phyloP scores from a whole-genome alignment of 768 basidiomycete species.

The Suillus americanus region DNA sequence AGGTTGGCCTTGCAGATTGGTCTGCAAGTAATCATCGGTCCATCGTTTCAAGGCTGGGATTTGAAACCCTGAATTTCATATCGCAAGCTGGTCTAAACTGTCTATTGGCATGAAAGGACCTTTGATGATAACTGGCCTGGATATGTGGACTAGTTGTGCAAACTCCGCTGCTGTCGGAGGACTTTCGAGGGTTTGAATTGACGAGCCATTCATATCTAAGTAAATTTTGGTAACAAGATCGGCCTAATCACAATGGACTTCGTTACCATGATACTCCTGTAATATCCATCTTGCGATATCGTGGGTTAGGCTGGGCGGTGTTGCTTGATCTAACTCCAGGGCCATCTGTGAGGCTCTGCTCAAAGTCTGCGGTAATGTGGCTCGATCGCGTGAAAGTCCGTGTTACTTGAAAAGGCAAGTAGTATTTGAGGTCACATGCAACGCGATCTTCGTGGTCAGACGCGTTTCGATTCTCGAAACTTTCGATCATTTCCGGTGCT shows the following conservation, averaged over 20 bases:
- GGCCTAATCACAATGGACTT: not conserved
- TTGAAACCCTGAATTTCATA: slow-evolving; percentile 41
- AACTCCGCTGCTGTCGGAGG: slow-evolving; percentile 73
- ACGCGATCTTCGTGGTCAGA: not conserved
- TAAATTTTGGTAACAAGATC: not conserved
- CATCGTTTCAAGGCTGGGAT: slow-evolving; percentile 54
- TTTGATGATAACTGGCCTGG: slow-evolving; percentile 73
- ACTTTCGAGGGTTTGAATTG: slow-evolving; percentile 46
- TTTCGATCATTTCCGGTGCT: slow-evolving; percentile 13
- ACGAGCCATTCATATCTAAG: slow-evolving; percentile 59
- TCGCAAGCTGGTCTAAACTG: not conserved
- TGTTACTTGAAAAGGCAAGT: not conserved
- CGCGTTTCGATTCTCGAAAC: slow-evolving; percentile 23
- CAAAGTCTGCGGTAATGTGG: not conserved
- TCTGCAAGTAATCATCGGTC: slow-evolving; percentile 61
- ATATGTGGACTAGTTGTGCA: slow-evolving; percentile 61
- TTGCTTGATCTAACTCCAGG: not conserved
- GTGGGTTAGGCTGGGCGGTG: slow-evolving; percentile 4
- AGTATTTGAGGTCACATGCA: slow-evolving; percentile 3
- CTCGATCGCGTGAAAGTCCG: not conserved
- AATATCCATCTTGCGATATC: slow-evolving; percentile 36
- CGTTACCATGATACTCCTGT: slow-evolving; percentile 35
- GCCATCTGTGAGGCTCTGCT: not conserved
- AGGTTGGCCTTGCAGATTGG: slow-evolving; percentile 48
- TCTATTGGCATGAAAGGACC: slow-evolving; percentile 37